Percentiles rank a stretch among this genome's conserved stretches.
These are phyloP conservation scores for Populus hybrid DNA, from an alignment of 441 rosid genomes.

Conservation along the genomic window DNA sequence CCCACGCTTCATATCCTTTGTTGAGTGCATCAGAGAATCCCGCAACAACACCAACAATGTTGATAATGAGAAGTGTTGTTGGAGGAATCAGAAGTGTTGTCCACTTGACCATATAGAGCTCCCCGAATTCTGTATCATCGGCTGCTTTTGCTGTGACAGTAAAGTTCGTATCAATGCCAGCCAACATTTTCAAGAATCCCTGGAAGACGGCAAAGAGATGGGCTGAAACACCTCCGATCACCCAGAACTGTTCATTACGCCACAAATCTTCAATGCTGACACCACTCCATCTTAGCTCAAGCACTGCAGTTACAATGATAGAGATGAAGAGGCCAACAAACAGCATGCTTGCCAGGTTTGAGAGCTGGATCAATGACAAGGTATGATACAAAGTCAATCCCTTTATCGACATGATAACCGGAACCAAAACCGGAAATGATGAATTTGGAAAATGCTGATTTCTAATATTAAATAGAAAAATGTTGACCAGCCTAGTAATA, in stretches of 20 bases:
- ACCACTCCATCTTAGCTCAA: slow-evolving; percentile 95
- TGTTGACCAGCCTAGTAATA: background rate
- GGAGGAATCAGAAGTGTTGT: too few relatives aligned
- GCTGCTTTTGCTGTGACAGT: too few relatives aligned
- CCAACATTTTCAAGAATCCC: too few relatives aligned
- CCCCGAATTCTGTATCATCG: too few relatives aligned
- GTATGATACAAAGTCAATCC: background rate
- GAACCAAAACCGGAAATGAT: background rate
- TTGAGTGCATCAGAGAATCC: too few relatives aligned
- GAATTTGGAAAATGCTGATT: background rate
- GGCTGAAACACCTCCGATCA: too few relatives aligned
- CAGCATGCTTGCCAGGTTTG: slow-evolving; percentile 71
- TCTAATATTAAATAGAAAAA: background rate
- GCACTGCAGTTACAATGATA: slow-evolving; percentile 73
- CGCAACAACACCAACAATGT: too few relatives aligned
- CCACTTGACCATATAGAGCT: too few relatives aligned
- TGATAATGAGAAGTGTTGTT: too few relatives aligned
- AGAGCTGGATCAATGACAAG: slow-evolving; percentile 47
- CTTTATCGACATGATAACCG: background rate
- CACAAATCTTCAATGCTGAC: slow-evolving; percentile 87
- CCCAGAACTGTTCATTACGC: slow-evolving; percentile 88
- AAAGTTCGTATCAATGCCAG: too few relatives aligned
- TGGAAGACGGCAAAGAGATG: too few relatives aligned
- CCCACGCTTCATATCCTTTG: too few relatives aligned
- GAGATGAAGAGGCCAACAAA: slow-evolving; percentile 89